Conservation (phyloP, 371 early-diverging fungal species). For the Mortierella polycephala region DNA sequence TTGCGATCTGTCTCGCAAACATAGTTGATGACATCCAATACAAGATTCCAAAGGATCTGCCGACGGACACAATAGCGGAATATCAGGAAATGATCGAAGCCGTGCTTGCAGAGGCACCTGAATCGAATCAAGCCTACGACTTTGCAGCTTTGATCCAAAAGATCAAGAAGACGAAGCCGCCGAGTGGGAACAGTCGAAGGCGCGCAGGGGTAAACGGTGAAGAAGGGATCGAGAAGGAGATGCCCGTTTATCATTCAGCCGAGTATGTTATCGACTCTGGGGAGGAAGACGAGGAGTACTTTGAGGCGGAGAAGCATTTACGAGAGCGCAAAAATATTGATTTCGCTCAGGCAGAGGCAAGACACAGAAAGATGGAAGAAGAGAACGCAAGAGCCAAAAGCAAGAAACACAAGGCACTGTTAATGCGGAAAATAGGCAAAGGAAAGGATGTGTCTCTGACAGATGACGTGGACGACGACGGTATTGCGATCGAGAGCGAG, state of each 20-base stretch:
- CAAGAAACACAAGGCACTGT: slow-evolving; percentile 9
- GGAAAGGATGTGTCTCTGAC: not conserved
- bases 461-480: not conserved
- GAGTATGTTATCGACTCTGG: slow-evolving; percentile 52
- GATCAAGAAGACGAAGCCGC: slow-evolving; percentile 15
- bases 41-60: slow-evolving; percentile 33
- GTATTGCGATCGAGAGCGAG: not conserved
- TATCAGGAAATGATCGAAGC: slow-evolving; percentile 33
- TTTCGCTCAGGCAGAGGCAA: slow-evolving; percentile 18
- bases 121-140: slow-evolving; percentile 7
- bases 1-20: no score
- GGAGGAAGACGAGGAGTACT: slow-evolving; percentile 30
- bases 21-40: slow-evolving; percentile 7
- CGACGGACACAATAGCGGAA: slow-evolving; percentile 43
- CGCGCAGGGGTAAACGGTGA: not conserved
- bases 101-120: slow-evolving; percentile 3
- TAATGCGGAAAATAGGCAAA: not conserved
- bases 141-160: slow-evolving; percentile 16
- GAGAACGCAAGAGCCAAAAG: slow-evolving; percentile 22
- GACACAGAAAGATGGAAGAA: slow-evolving; percentile 12
- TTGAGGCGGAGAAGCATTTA: slow-evolving; percentile 21
- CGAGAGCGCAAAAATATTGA: slow-evolving; percentile 9
- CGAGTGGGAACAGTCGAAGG: not conserved
- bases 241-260: slow-evolving; percentile 26
- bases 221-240: slow-evolving; percentile 9